A percentile compares a stretch with the other conserved stretches of the same genome.
phyloP scores from a whole-genome alignment of 139 green algal species.

The Chlamydomonas schloesseri region DNA sequence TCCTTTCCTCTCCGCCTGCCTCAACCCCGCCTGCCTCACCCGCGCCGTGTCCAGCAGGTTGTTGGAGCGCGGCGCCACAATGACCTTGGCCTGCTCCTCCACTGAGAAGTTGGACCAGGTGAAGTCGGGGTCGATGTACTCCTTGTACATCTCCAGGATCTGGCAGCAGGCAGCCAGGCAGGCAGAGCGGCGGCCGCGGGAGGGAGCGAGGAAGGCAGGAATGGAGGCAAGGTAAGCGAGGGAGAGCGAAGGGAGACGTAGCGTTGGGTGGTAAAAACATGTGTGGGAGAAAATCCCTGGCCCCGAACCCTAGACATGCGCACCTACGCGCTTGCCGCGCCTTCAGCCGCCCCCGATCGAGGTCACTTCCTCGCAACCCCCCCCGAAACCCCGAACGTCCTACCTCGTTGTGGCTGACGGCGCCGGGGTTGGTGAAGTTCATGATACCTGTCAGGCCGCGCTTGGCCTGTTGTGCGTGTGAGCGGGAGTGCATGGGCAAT shows the following conservation, averaged over 20 bases:
- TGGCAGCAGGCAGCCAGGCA: too few relatives aligned
- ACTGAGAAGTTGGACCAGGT: slow-evolving; percentile 94
- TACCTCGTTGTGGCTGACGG: slow-evolving; percentile 95
- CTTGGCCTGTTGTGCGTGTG: slow-evolving; percentile 69
- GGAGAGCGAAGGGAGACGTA: too few relatives aligned
- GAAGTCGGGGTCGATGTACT: slow-evolving; percentile 97
- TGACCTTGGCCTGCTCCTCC: slow-evolving; percentile 98
- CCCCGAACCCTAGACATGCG: too few relatives aligned
- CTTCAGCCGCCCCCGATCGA: too few relatives aligned
- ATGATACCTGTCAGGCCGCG: slow-evolving; percentile 93
- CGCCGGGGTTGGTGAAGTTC: slow-evolving; percentile 99
- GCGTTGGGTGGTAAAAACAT: too few relatives aligned
- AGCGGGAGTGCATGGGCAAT: neutral
- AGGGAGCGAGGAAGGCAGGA: neutral
- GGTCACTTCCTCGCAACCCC: too few relatives aligned
- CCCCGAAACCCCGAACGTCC: too few relatives aligned
- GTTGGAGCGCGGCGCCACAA: slow-evolving; percentile 96
- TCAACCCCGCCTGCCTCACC: slow-evolving; percentile 47
- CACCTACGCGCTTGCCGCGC: too few relatives aligned
- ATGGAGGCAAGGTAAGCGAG: too few relatives aligned
- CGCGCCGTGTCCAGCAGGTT: slow-evolving; percentile 94
- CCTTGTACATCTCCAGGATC: slow-evolving; percentile 95
- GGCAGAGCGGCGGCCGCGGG: too few relatives aligned
- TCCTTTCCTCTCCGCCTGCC: too few relatives aligned
- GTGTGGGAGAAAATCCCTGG: too few relatives aligned